Conservation (phyloP, 2,329 filamentous ascomycete species). For the Moelleriella libera region DNA sequence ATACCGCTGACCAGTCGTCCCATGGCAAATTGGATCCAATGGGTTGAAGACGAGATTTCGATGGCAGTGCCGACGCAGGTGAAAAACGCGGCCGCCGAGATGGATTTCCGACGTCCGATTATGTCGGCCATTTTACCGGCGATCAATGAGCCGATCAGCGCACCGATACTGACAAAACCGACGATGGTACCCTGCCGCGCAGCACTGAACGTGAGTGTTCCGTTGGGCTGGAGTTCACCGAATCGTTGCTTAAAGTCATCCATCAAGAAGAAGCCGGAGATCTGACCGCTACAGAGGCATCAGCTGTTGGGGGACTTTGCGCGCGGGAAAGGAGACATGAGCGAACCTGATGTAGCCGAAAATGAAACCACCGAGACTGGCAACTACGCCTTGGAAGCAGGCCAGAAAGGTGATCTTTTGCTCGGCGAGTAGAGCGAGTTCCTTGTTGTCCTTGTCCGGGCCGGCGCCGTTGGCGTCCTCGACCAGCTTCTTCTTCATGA, state of each 20-base stretch:
- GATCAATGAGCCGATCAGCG: conserved; percentile 40
- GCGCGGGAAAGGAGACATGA: background rate
- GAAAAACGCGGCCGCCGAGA: conserved; percentile 47
- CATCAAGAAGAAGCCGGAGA: conserved; percentile 49
- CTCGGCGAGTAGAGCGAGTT: background rate
- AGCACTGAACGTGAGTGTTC: conserved; percentile 35
- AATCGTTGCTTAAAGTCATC: conserved; percentile 40
- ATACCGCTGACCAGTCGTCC: conserved; percentile 53
- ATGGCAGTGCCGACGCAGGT: conserved; percentile 51
- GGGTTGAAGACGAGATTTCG: conserved; percentile 38
- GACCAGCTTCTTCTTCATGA: conserved; percentile 1
- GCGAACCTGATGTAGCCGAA: conserved; percentile 41
- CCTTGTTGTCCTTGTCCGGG: background rate
- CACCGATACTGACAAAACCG: conserved; percentile 46
- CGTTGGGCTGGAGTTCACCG: conserved; percentile 24
- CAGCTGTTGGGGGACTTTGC: background rate
- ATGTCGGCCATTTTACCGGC: conserved; percentile 47
- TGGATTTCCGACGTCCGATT: conserved; percentile 47
- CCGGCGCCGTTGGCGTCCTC: background rate
- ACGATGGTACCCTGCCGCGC: conserved; percentile 47
- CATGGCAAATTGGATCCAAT: conserved; percentile 51
- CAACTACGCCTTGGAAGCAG: conserved; percentile 33
- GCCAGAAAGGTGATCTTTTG: conserved; percentile 24
- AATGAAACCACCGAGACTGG: conserved; percentile 42
- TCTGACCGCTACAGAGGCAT: conserved; percentile 32